phyloP scores from a whole-genome alignment of 495 filamentous ascomycete species.

The Xylaria bambusicola region DNA sequence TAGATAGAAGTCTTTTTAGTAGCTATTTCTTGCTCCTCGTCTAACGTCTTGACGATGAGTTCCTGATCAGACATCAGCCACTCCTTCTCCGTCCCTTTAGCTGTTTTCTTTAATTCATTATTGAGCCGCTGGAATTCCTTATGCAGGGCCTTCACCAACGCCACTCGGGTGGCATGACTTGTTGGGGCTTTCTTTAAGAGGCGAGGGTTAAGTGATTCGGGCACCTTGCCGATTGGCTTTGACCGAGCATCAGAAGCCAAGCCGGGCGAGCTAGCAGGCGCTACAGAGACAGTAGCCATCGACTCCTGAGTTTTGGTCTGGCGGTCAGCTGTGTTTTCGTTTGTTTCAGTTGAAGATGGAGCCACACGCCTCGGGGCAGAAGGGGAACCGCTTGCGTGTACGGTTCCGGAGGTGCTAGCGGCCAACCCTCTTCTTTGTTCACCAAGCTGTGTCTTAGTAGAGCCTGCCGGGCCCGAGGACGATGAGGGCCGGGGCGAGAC shows the following conservation, averaged over 20 bases:
- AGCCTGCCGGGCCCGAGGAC: neutral
- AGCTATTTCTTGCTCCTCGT: conserved; percentile 81
- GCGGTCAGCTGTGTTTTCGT: neutral
- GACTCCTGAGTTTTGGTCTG: conserved; percentile 1
- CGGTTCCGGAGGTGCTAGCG: neutral
- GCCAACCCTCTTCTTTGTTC: neutral
- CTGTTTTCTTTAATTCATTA: conserved; percentile 58
- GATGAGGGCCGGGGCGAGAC: conserved; percentile 9
- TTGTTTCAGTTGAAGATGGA: neutral
- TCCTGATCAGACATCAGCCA: conserved; percentile 67
- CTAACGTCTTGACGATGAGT: conserved; percentile 74
- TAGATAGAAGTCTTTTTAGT: conserved; percentile 69
- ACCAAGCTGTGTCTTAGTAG: neutral
- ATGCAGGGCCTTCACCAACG: conserved; percentile 72
- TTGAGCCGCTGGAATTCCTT: conserved; percentile 73
- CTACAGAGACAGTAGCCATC: neutral
- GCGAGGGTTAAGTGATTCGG: conserved; percentile 75
- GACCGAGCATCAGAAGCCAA: neutral
- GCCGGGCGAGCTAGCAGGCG: conserved; percentile 5
- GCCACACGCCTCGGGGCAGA: neutral
- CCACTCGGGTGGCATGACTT: conserved; percentile 63
- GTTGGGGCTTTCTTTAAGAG: conserved; percentile 72
- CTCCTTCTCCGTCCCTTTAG: conserved; percentile 38
- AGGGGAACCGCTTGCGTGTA: neutral
- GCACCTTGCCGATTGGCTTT: conserved; percentile 25